Percentiles rank a stretch among this genome's conserved stretches.
phyloP scores from a whole-genome alignment of 2,329 filamentous ascomycete species.

The Scortechinia acanthostroma region DNA sequence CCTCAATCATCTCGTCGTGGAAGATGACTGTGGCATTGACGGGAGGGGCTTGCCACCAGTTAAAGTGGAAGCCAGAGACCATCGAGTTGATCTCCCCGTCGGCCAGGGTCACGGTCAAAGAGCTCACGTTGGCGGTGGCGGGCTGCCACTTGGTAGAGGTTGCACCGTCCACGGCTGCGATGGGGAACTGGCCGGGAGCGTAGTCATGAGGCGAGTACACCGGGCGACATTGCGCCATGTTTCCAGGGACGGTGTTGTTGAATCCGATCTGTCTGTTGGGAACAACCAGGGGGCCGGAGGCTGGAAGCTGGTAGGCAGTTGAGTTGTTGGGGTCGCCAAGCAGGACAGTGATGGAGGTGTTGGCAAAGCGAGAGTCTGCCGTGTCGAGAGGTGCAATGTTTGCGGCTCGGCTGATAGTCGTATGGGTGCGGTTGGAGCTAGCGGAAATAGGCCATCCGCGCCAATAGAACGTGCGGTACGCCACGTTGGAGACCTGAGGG shows the following conservation, averaged over 20 bases:
- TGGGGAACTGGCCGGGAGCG: conserved; percentile 62
- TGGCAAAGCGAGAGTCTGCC: conserved; percentile 44
- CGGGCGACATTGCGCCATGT: conserved; percentile 58
- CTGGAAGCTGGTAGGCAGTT: conserved; percentile 32
- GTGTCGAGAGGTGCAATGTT: conserved; percentile 30
- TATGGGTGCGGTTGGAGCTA: conserved; percentile 56
- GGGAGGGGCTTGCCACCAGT: conserved; percentile 52
- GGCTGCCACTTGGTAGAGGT: conserved; percentile 64
- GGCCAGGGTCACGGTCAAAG: conserved; percentile 15
- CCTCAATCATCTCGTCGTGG: conserved; percentile 30
- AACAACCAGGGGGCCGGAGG: conserved; percentile 41
- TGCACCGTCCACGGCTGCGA: conserved; percentile 60
- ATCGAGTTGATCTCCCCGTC: conserved; percentile 5
- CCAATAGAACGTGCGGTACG: conserved; percentile 60
- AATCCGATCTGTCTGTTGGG: conserved; percentile 49
- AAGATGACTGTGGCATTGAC: conserved; percentile 42
- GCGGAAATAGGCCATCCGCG: conserved; percentile 57
- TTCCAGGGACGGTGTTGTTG: conserved; percentile 42
- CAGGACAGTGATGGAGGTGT: conserved; percentile 47
- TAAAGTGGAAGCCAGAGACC: conserved; percentile 39
- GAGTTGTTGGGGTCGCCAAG: conserved; percentile 34
- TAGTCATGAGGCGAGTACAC: conserved; percentile 36
- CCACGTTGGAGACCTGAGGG: conserved; percentile 53
- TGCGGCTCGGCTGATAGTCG: conserved; percentile 42
- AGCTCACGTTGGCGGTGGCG: conserved; percentile 25